phyloP scores from a whole-genome alignment of 2,329 filamentous ascomycete species.

The Cryphonectria naterciae region DNA sequence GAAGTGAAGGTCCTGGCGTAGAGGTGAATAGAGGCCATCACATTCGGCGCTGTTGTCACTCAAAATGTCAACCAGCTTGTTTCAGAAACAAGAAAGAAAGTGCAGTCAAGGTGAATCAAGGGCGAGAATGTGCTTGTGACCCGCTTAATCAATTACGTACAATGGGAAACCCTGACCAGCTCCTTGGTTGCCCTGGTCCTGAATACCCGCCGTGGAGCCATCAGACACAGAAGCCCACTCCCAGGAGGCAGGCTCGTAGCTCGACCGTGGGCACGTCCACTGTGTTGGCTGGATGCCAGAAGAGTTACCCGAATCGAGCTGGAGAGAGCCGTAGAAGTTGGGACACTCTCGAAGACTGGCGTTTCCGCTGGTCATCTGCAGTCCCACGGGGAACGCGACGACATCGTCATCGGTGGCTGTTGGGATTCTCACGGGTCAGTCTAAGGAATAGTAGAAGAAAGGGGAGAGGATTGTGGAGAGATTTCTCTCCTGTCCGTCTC shows the following conservation, averaged over 20 bases:
- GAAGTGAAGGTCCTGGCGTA: constrained; percentile 71
- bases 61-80: not conserved
- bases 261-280: constrained; percentile 62
- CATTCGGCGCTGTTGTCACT: constrained; percentile 55
- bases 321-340: constrained; percentile 44
- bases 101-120: not conserved
- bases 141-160: not conserved
- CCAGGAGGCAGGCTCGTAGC: constrained; percentile 54
- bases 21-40: constrained; percentile 63
- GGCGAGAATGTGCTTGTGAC: not conserved
- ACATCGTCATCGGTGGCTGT: constrained; percentile 63
- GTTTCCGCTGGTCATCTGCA: constrained; percentile 74
- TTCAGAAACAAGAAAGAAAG: not conserved
- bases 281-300: constrained; percentile 59
- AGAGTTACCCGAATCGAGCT: constrained; percentile 55
- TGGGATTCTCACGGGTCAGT: not conserved
- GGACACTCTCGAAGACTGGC: constrained; percentile 61
- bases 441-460: not conserved
- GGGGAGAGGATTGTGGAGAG: not conserved
- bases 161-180: constrained; percentile 70
- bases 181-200: constrained; percentile 57
- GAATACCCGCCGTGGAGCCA: constrained; percentile 58
- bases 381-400: constrained; percentile 69
- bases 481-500: not conserved
- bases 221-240: constrained; percentile 60